A percentile compares a stretch with the other conserved stretches of the same genome.
These are phyloP conservation scores for Pseudozyma hubeiensis DNA, from an alignment of 1,284 basidiomycete genomes.

Conservation along the genomic window DNA sequence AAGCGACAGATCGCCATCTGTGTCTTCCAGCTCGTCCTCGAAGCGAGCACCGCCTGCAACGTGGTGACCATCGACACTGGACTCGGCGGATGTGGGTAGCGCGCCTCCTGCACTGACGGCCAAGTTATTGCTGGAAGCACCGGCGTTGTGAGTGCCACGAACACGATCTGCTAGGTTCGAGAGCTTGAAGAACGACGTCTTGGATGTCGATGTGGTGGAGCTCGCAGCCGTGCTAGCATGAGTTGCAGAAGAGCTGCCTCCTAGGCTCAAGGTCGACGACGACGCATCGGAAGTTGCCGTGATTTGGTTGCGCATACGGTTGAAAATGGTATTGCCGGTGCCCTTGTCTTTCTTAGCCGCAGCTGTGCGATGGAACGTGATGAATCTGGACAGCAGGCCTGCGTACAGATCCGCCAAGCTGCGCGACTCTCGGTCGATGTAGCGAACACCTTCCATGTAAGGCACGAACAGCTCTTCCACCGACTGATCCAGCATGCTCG, in stretches of 20 bases:
- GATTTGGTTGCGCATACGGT: conserved; percentile 91
- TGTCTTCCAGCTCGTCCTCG: conserved; percentile 46
- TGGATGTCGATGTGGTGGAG: conserved; percentile 26
- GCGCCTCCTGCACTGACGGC: conserved; percentile 2
- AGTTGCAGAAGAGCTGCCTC: conserved; percentile 8
- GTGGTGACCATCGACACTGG: conserved; percentile 20
- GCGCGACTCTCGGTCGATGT: conserved; percentile 91
- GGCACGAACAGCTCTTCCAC: conserved; percentile 97
- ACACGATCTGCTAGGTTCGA: conserved; percentile 62
- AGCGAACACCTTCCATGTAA: conserved; percentile 86
- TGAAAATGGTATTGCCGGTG: conserved; percentile 78
- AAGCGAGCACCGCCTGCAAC: conserved; percentile 6
- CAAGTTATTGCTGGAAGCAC: conserved; percentile 3
- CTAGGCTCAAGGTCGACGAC: conserved; percentile 33
- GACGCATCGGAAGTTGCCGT: conserved; percentile 76
- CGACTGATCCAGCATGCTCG: conserved; percentile 87
- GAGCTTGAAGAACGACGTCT: conserved; percentile 61
- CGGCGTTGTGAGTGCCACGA: conserved; percentile 41
- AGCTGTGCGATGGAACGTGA: conserved; percentile 79
- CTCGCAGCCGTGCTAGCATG: conserved; percentile 34
- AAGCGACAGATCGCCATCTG: conserved; percentile 60
- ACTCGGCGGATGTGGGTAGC: conserved; percentile 16
- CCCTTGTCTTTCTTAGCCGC: conserved; percentile 30
- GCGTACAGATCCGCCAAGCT: conserved; percentile 86
- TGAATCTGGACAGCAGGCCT: conserved; percentile 80